A percentile compares a stretch with the other conserved stretches of the same genome.
These are phyloP conservation scores for Colletotrichum orchidophilum DNA, from an alignment of 2,329 filamentous ascomycete species.

Conservation along the genomic window DNA sequence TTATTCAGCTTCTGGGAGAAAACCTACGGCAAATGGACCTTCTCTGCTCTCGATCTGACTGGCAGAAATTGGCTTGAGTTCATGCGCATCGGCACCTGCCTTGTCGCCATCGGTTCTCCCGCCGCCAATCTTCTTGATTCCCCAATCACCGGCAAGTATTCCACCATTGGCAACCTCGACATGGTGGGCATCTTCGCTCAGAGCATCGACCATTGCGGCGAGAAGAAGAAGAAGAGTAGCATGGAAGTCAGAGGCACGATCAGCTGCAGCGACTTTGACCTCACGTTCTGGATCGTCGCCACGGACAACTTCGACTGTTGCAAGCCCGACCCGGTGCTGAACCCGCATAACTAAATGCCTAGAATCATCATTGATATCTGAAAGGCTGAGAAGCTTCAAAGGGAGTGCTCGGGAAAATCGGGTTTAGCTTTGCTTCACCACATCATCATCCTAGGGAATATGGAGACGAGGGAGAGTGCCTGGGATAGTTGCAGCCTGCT, in stretches of 20 bases:
- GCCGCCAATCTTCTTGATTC: background rate
- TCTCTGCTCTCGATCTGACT: background rate
- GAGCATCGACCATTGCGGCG: background rate
- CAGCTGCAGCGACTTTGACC: background rate
- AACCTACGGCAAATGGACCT: background rate
- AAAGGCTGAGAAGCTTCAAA: background rate
- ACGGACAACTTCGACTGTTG: constrained; percentile 17
- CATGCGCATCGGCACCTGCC: background rate
- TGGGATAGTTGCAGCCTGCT: background rate
- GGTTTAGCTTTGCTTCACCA: background rate
- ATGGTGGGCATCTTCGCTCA: background rate
- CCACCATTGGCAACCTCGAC: constrained; percentile 3
- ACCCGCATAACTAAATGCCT: background rate
- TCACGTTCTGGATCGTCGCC: constrained; percentile 7
- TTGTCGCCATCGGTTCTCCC: constrained; percentile 5
- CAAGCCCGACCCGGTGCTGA: background rate
- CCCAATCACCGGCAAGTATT: background rate
- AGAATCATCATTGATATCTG: background rate
- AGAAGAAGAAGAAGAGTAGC: background rate
- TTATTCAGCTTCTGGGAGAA: background rate
- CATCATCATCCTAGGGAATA: background rate
- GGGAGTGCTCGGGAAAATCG: background rate
- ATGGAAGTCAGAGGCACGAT: constrained; percentile 13
- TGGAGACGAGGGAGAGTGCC: background rate
- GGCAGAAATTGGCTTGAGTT: constrained; percentile 8